A percentile compares a stretch with the other conserved stretches of the same genome.
Evolutionary conservation across 2,329 filamentous ascomycete species (phyloP).

Genomic region (Phaeosphaeriaceae sp.): DNA sequence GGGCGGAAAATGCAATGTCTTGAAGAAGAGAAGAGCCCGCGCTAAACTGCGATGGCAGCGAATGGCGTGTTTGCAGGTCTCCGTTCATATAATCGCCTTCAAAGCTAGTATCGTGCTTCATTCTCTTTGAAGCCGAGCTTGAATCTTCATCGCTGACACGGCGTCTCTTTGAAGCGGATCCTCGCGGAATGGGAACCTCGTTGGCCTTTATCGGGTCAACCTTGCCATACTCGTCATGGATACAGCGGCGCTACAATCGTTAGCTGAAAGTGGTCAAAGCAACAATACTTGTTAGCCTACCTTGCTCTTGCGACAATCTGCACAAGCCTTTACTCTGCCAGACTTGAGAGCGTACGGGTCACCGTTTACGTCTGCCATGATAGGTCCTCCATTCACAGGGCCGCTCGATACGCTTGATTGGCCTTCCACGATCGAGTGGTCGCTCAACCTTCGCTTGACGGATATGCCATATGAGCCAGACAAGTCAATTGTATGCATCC

Average conservation of each 20-base stretch:
- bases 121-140: constrained; percentile 26
- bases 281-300: constrained; percentile 27
- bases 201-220: constrained; percentile 70
- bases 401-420: constrained; percentile 19
- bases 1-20: constrained; percentile 39
- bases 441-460: constrained; percentile 42
- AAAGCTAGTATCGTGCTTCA: constrained; percentile 37
- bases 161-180: constrained; percentile 63
- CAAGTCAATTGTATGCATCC: constrained; percentile 40
- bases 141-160: constrained; percentile 48
- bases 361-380: constrained; percentile 42
- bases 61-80: constrained; percentile 32
- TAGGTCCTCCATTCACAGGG: constrained; percentile 38
- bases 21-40: constrained; percentile 28
- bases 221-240: constrained; percentile 70
- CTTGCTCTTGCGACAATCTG: constrained; percentile 73
- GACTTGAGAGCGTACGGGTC: constrained; percentile 59
- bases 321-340: constrained; percentile 68
- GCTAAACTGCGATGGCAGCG: constrained; percentile 26
- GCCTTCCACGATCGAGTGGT: constrained; percentile 34
- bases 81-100: constrained; percentile 31
- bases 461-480: constrained; percentile 42
- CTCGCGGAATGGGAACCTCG: constrained; percentile 66
- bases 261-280: constrained; percentile 11
- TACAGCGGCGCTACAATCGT: constrained; percentile 65